These are phyloP conservation scores for Colletotrichum sp. DNA, from an alignment of 2,329 filamentous ascomycete species.

Conservation along the genomic window DNA sequence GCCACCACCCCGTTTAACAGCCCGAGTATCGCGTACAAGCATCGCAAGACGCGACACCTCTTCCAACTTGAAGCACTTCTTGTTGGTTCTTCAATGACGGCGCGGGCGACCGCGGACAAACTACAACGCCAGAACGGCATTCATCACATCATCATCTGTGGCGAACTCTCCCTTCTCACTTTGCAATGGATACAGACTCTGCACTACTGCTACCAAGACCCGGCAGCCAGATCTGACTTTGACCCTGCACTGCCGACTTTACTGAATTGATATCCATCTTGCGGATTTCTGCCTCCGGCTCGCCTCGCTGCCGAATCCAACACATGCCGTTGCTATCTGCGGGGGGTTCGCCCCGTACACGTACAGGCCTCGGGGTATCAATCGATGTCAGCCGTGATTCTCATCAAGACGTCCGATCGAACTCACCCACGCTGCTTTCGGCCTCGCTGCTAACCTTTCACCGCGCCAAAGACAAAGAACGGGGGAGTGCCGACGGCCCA, in stretches of 20 bases:
- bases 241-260: constrained; percentile 2
- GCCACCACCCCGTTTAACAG: not conserved
- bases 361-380: not conserved
- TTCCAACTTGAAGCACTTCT: not conserved
- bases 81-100: not conserved
- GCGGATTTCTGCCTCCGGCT: constrained; percentile 1
- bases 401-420: not conserved
- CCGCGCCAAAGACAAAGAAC: constrained; percentile 2
- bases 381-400: not conserved
- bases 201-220: not conserved
- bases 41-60: not conserved
- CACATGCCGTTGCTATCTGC: not conserved
- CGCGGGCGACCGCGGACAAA: not conserved
- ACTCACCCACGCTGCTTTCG: constrained; percentile 2
- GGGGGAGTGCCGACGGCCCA: not conserved
- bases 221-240: constrained; percentile 2
- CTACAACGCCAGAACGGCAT: not conserved
- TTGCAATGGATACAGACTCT: not conserved
- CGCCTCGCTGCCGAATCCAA: not conserved
- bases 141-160: not conserved
- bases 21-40: not conserved
- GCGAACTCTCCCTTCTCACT: not conserved
- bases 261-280: not conserved
- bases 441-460: not conserved
- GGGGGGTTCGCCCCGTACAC: not conserved